Conservation (phyloP, 163 green algal species). For the Prototheca cutis region DNA sequence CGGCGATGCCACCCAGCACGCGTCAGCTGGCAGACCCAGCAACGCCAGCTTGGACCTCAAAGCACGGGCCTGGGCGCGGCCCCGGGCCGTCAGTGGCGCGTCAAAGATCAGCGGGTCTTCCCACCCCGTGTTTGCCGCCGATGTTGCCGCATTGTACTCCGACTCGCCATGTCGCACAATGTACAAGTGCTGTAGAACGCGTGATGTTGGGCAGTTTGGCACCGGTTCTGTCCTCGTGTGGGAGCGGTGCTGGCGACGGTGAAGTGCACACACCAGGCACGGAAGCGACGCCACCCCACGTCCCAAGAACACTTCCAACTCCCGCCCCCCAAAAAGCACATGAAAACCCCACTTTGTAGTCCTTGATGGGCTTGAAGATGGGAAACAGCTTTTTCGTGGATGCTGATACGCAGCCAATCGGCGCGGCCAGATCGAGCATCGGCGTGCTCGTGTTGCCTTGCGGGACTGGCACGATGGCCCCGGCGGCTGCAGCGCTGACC, state of each 20-base stretch:
- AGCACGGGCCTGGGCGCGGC: conserved; percentile 31
- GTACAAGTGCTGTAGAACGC: conserved; percentile 35
- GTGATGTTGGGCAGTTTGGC: no score
- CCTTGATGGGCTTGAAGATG: conserved; percentile 42
- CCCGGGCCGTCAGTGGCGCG: conserved; percentile 46
- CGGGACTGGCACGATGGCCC: neutral
- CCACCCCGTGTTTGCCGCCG: conserved; percentile 23
- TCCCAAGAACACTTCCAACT: conserved; percentile 1
- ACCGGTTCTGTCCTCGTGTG: no score
- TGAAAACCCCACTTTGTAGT: conserved; percentile 29
- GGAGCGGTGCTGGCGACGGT: no score
- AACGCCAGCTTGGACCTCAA: conserved; percentile 15
- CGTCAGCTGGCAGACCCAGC: conserved; percentile 26
- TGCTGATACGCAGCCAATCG: neutral
- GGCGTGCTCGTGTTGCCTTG: neutral
- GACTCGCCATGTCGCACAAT: conserved; percentile 49
- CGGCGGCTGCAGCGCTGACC: no score
- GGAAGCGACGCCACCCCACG: no score
- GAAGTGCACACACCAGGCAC: no score
- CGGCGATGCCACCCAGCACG: conserved; percentile 51
- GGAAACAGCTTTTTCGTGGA: conserved; percentile 41
- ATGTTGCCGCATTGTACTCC: conserved; percentile 42
- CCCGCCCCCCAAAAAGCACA: neutral
- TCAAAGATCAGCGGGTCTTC: conserved; percentile 59
- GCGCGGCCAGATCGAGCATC: neutral